Evolutionary conservation across 2,329 filamentous ascomycete species (phyloP), one percentile per base, ranked within the genome.

Genomic region (Penicillium sp.): DNA sequence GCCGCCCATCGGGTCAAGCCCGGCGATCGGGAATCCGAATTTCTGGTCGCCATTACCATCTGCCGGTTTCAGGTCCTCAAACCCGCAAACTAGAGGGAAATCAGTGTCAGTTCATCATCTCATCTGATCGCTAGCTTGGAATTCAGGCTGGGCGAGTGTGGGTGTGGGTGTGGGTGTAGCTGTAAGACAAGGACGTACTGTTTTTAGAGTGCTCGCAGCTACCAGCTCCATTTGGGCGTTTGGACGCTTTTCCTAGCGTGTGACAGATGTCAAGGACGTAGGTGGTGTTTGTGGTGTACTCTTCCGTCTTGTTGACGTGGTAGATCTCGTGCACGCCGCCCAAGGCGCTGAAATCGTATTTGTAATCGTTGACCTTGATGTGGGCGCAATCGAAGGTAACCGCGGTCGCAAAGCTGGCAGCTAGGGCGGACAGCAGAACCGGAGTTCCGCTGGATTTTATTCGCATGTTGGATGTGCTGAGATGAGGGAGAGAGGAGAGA

Each of bases 21-120:
- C 91, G 1, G 89, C 90, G 58, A 96, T 89, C 8, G 90, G 84
- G 48, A 89, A 86, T 2, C 89, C 84, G 31, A 82, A 77, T 39
- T 78, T 73, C 24, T 86, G 78, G 11, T 68, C 71, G 49, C 83
- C 80, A 24, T 71, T 73, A 26, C 81, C 76, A 44, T 79, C 78
- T 21, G 77, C 75, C 5, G 77, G 68, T 29, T 80, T 74, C 45
- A 79, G 76, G 51, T 84, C 83, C 56, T 86, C 80, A 65, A 95
- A 88, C 9, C 83, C 91, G 75, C 92, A 96, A 36, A 93, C 90
- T 90, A 57, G 10, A 42, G 1, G 14, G 33, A 10, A 29, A n/a
- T 9, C 42, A 19, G 18, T 2, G 31, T 58, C 21, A 60, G 45
- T n/a, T n/a, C n/a, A n/a, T n/a, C n/a, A n/a, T n/a, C n/a, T n/a